Conservation (phyloP, 768 basidiomycete species). For the Termitomyces sp. region DNA sequence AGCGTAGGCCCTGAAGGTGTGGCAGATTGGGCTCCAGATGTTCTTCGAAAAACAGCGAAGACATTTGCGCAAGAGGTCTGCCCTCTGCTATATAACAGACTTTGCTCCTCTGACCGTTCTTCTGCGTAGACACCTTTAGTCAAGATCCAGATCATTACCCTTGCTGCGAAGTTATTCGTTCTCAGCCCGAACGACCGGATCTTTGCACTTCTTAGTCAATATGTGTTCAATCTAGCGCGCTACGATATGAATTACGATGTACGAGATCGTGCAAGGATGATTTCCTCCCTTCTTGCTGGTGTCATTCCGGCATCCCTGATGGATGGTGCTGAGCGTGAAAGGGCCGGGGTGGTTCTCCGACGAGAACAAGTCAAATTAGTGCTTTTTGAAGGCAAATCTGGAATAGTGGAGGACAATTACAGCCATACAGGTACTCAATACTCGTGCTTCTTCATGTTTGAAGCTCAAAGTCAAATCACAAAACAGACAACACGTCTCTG, state of each 20-base stretch:
- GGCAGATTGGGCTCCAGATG: slow-evolving; percentile 82
- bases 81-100: background rate
- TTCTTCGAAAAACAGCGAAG: slow-evolving; percentile 75
- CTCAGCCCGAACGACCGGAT: slow-evolving; percentile 50
- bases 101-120: background rate
- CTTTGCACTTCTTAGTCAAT: slow-evolving; percentile 52
- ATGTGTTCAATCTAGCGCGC: slow-evolving; percentile 79
- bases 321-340: slow-evolving; percentile 33
- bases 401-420: slow-evolving; percentile 34
- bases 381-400: slow-evolving; percentile 70
- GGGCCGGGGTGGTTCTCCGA: slow-evolving; percentile 72
- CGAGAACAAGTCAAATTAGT: slow-evolving; percentile 79
- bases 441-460: background rate
- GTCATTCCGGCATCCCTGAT: slow-evolving; percentile 26
- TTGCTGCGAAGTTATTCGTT: slow-evolving; percentile 82
- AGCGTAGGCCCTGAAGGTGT: slow-evolving; percentile 46
- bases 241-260: slow-evolving; percentile 91
- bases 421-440: slow-evolving; percentile 24
- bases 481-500: slow-evolving; percentile 34
- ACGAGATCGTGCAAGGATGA: slow-evolving; percentile 82
- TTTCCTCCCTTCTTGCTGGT: slow-evolving; percentile 64
- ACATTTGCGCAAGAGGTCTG: slow-evolving; percentile 67
- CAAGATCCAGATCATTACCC: slow-evolving; percentile 79
- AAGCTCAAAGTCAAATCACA: background rate
- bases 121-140: slow-evolving; percentile 48